Base-by-base conservation (phyloP, 1,284 basidiomycete species). In the Coriolopsis trogii region DNA sequence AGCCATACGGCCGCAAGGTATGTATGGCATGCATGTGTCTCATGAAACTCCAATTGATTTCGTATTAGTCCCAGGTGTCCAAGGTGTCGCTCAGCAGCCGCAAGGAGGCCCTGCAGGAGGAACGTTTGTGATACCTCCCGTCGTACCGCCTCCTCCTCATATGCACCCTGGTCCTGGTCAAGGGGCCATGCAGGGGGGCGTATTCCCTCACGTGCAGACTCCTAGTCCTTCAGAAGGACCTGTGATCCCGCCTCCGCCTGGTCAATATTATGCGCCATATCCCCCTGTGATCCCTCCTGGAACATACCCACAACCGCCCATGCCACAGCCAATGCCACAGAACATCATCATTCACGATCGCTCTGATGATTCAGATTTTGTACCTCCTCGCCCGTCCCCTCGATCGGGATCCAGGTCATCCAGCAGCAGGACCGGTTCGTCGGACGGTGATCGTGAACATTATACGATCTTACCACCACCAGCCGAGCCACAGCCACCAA, bases 171-270 rank as follows among this genome's bases (percentile, higher is more conserved):
- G 7, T 2, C 31, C 31, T 7, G 33, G 33, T 13, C 33, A 34
- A 16, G 33, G n/a, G 13, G 15, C n/a, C n/a, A n/a, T n/a, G n/a
- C n/a, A n/a, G 18, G 33, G 33, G n/a, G 15, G 33, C 13, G 9
- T 47, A 16, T 59, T 40, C 13, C 58, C 58, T 23, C 25, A 34
- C 0, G 52, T 50, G 3, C 16, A 6, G 5, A 56, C 58, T 1
- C 58, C 58, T 8, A n/a, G n/a, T n/a, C 34, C 52, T 6, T 44
- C 52, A 8, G 38, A 41, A 4, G 3, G 15, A 3, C 23, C 51
- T 3, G 49, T 70, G 13, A 63, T 72, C 42, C 70, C 68, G 45
- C 52, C 45, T 28, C 39, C 24, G 7, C 51, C 28, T 21, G 38
- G 13, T 25, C n/a, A 18, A 6, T 29, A 25, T 1, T 36, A 6